These are phyloP conservation scores for Xylaria nigripes DNA, from an alignment of 495 filamentous ascomycete genomes.

Conservation along the genomic window DNA sequence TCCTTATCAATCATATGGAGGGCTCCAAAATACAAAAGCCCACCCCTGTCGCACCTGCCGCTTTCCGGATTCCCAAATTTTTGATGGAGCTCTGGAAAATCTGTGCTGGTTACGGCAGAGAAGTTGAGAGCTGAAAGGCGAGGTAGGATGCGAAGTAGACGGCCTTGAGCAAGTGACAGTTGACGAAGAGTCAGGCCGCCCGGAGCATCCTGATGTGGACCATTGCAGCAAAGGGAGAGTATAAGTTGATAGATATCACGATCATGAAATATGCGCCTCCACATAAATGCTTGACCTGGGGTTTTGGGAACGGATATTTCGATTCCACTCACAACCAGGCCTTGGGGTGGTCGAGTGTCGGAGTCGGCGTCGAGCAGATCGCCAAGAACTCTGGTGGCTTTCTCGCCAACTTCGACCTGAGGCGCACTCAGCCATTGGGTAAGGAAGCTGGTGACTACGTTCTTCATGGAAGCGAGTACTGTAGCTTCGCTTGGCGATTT, in stretches of 20 bases:
- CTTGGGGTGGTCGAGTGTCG: slow-evolving; percentile 41
- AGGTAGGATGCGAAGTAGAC: slow-evolving; percentile 62
- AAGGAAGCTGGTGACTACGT: slow-evolving; percentile 53
- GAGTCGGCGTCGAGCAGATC: slow-evolving; percentile 63
- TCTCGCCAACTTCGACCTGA: slow-evolving; percentile 65
- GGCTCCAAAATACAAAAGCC: slow-evolving; percentile 68
- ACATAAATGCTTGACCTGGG: slow-evolving; percentile 60
- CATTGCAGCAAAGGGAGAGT: slow-evolving; percentile 49
- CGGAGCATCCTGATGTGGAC: slow-evolving; percentile 30
- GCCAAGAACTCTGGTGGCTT: slow-evolving; percentile 56
- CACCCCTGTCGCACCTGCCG: slow-evolving; percentile 35
- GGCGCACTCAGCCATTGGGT: slow-evolving; percentile 63
- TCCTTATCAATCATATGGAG: slow-evolving; percentile 63
- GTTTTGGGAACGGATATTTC: slow-evolving; percentile 31
- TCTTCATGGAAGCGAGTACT: slow-evolving; percentile 57
- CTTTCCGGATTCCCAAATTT: slow-evolving; percentile 35
- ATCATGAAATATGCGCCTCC: slow-evolving; percentile 64
- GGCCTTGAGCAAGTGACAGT: slow-evolving; percentile 68
- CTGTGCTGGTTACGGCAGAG: slow-evolving; percentile 48
- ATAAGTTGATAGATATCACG: slow-evolving; percentile 57
- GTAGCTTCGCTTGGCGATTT: slow-evolving; percentile 52
- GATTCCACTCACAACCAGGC: slow-evolving; percentile 16
- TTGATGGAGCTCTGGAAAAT: slow-evolving; percentile 52
- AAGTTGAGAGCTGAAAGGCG: slow-evolving; percentile 59
- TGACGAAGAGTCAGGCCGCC: slow-evolving; percentile 48